These are phyloP conservation scores for Magnolia changhungtana DNA, from an alignment of 164 flowering plant genomes.

Conservation along the genomic window DNA sequence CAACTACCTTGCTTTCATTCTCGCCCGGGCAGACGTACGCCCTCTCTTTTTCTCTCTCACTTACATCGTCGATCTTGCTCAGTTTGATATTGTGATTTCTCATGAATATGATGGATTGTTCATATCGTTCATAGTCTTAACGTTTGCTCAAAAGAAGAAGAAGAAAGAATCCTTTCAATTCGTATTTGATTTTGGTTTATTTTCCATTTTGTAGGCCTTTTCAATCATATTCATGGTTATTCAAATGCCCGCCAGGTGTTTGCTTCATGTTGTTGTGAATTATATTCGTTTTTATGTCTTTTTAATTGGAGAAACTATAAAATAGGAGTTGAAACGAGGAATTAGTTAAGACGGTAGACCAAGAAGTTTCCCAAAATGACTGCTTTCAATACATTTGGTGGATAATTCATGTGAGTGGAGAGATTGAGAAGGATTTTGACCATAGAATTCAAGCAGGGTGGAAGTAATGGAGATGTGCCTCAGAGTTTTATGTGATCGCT, in stretches of 20 bases:
- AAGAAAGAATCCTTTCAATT: background rate
- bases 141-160: background rate
- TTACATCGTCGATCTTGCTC: background rate
- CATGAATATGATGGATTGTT: background rate
- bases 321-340: background rate
- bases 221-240: background rate
- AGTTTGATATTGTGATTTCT: background rate
- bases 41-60: background rate
- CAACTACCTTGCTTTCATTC: slow-evolving; percentile 87
- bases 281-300: no score
- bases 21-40: slow-evolving; percentile 77
- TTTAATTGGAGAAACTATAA: background rate
- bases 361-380: no score
- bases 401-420: no score
- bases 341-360: no score
- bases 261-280: no score
- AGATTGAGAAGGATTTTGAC: no score
- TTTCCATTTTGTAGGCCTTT: background rate
- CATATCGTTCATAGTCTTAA: background rate
- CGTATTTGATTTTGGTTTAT: background rate
- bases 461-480: no score
- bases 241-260: background rate
- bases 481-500: no score
- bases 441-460: no score
- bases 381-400: no score